Evolutionary conservation across 371 early-diverging fungal genomes (phyloP).

Genomic region (Rhizopus sp.): DNA sequence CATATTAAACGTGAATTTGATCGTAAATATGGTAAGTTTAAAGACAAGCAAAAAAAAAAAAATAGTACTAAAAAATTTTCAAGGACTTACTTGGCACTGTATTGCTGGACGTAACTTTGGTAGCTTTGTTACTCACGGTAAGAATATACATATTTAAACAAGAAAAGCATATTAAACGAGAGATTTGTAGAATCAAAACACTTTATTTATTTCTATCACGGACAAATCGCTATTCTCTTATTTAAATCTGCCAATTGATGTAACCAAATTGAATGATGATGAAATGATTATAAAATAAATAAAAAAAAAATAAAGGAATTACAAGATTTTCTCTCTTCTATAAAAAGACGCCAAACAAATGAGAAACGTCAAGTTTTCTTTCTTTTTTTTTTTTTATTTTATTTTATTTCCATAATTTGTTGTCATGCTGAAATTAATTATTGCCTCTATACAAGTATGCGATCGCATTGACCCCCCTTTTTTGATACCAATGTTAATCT

Average conservation of each 20-base stretch:
- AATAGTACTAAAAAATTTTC: background rate
- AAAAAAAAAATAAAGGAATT: background rate
- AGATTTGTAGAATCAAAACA: conserved; percentile 77
- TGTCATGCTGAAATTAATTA: conserved; percentile 21
- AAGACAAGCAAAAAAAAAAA: background rate
- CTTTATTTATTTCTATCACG: conserved; percentile 98
- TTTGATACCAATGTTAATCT: background rate
- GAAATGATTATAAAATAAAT: background rate
- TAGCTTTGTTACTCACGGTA: conserved; percentile 97
- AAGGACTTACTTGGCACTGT: conserved; percentile 95
- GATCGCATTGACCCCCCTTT: background rate
- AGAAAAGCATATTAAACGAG: background rate
- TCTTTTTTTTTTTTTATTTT: background rate
- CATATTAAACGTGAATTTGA: conserved; percentile 98
- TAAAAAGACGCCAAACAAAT: background rate
- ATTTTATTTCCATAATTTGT: background rate
- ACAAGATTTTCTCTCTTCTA: too few relatives aligned
- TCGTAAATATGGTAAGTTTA: conserved; percentile 81
- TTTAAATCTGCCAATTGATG: conserved; percentile 78
- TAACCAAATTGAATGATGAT: conserved; percentile 33
- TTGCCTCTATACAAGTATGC: conserved; percentile 24
- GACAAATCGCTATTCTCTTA: conserved; percentile 92
- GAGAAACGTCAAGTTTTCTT: background rate
- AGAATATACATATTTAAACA: conserved; percentile 12
- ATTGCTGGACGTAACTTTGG: conserved; percentile 98